Base-by-base conservation (phyloP, 768 basidiomycete species). In the Rhizopogon vulgaris region DNA sequence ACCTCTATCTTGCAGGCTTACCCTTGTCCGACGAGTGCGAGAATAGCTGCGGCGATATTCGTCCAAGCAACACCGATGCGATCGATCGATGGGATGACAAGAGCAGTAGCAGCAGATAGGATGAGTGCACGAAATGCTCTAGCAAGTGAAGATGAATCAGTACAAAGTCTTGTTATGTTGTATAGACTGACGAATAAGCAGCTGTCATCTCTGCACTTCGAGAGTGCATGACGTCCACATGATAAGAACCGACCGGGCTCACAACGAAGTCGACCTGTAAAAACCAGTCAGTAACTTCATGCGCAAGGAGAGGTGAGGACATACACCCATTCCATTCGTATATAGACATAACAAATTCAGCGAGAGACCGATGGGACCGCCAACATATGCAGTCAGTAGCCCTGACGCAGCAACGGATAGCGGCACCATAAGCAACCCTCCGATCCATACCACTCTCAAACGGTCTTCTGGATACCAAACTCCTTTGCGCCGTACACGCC, bases 181-280 rank as follows among this genome's bases (percentile, higher is more conserved):
- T 34, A 32, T 4, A 6, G 41, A 71, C 78, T 28, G 49, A 85
- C 85, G 66, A 68, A 49, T 69, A 70, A 0, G 78, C 83, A 3
- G 82, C 84, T 64, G 77, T 73, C n/a, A 74, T 71, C 59, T 87
- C 84, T 3, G 85, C 82, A 55, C 85, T 85, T 18, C 75, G 73
- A 25, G 70, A 60, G 34, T 80, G 83, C 65, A 87, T 56, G 11
- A 85, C 64, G 54, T 87, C 86, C 4, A 86, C 75, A 27, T 68
- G 65, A 55, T 85, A 22, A 22, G 22, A 22, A 22, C 22, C 22
- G 22, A 22, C 22, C 22, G 22, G 22, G 22, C 22, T 22, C 86
- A 4, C 84, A 72, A 9, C 78, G 71, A 15, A 70, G 57, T 85
- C 78, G 15, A 81, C 74, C 84, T 85, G 41, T 30, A 3, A 38